phyloP scores from a whole-genome alignment of 176 grass and related monocot species.

The Hordeum vulgare region DNA sequence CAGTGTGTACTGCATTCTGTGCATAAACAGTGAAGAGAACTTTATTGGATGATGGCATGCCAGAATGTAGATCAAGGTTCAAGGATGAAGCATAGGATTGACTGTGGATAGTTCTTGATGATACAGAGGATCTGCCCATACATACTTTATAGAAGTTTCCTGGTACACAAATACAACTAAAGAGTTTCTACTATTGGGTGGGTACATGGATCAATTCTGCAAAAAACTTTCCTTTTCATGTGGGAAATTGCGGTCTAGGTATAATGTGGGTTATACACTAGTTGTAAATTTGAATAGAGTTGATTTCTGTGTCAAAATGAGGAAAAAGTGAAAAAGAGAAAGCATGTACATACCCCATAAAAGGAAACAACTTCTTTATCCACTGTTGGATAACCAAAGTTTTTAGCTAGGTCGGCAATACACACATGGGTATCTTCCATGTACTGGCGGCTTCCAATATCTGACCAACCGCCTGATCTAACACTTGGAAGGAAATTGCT shows the following conservation, averaged over 20 bases:
- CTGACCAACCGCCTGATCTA: constrained; percentile 72
- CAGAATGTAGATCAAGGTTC: neutral
- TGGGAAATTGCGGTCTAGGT: neutral
- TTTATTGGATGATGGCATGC: neutral
- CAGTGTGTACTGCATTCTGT: neutral
- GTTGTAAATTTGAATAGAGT: neutral
- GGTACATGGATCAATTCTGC: neutral
- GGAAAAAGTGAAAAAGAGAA: neutral
- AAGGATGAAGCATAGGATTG: neutral
- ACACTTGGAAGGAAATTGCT: constrained; percentile 51
- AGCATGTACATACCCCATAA: constrained; percentile 59
- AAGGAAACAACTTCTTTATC: constrained; percentile 67
- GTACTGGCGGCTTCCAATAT: constrained; percentile 66
- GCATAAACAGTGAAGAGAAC: neutral
- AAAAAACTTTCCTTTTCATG: neutral
- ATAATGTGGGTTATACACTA: neutral
- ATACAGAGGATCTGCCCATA: neutral
- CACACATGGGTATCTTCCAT: constrained; percentile 97
- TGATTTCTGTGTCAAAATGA: neutral
- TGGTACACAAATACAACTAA: neutral
- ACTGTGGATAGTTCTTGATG: neutral
- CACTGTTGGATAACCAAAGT: constrained; percentile 36
- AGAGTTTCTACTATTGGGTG: neutral
- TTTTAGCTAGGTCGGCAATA: constrained; percentile 76
- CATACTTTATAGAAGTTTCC: neutral